phyloP scores from a whole-genome alignment of 129 eudicot genomes.

The Ambrosia artemisiifolia region DNA sequence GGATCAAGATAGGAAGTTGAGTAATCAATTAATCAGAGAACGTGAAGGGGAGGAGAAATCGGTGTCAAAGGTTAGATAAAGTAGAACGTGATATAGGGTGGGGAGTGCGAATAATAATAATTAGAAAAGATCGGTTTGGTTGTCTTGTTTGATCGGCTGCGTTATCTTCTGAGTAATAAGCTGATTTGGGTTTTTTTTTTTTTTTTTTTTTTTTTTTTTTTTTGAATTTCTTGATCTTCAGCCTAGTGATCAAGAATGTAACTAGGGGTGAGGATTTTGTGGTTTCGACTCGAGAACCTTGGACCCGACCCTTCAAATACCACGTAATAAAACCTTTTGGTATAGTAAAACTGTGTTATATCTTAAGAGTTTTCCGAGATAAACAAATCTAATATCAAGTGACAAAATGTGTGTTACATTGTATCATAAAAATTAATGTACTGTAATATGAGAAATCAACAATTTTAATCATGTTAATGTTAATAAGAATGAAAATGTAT shows the following conservation, averaged over 20 bases:
- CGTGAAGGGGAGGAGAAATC: slow-evolving; percentile 14
- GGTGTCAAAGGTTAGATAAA: slow-evolving; percentile 5
- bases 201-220: neutral
- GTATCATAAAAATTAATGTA: too few relatives aligned
- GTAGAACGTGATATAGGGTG: slow-evolving; percentile 9
- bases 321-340: too few relatives aligned
- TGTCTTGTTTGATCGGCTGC: slow-evolving; percentile 12
- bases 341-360: too few relatives aligned
- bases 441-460: too few relatives aligned
- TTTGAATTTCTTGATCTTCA: neutral
- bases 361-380: too few relatives aligned
- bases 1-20: slow-evolving; percentile 2
- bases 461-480: too few relatives aligned
- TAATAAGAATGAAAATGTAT: too few relatives aligned
- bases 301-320: too few relatives aligned
- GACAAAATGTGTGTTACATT: too few relatives aligned
- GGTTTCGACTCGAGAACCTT: too few relatives aligned
- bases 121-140: slow-evolving; percentile 10
- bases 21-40: neutral
- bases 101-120: neutral
- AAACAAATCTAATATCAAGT: too few relatives aligned
- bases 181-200: slow-evolving; percentile 1
- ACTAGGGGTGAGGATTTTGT: too few relatives aligned
- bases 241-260: neutral
- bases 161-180: slow-evolving; percentile 14